A percentile compares a stretch with the other conserved stretches of the same genome.
These are phyloP conservation scores for Apophysomyces elegans DNA, from an alignment of 371 early-diverging fungal species.

Conservation along the genomic window DNA sequence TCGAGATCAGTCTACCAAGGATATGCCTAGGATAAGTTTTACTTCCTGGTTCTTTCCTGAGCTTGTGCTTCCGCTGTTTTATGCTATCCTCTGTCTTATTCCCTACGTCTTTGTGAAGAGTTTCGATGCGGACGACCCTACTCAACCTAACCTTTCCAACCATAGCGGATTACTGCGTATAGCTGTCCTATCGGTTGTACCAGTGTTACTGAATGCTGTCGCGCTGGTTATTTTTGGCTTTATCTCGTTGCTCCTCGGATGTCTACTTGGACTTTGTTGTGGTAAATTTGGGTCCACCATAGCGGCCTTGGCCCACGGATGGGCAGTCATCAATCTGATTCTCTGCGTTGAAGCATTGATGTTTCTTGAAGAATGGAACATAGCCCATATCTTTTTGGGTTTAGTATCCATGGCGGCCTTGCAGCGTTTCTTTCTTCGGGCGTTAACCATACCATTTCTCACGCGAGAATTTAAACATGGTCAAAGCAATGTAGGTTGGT, in stretches of 20 bases:
- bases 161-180: slow-evolving; percentile 57
- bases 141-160: slow-evolving; percentile 28
- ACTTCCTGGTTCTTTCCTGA: slow-evolving; percentile 74
- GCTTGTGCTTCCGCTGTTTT: slow-evolving; percentile 69
- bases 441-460: slow-evolving; percentile 68
- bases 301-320: slow-evolving; percentile 70
- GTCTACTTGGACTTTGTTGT: slow-evolving; percentile 59
- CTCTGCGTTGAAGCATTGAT: slow-evolving; percentile 65
- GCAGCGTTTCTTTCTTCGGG: slow-evolving; percentile 70
- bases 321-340: slow-evolving; percentile 66
- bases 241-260: slow-evolving; percentile 72
- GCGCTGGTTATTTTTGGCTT: slow-evolving; percentile 64
- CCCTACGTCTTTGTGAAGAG: slow-evolving; percentile 67
- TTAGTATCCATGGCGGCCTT: slow-evolving; percentile 64
- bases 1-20: background rate
- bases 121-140: slow-evolving; percentile 29
- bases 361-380: slow-evolving; percentile 69
- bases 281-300: slow-evolving; percentile 73
- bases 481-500: slow-evolving; percentile 83
- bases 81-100: slow-evolving; percentile 64
- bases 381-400: slow-evolving; percentile 67
- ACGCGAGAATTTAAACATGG: slow-evolving; percentile 79
- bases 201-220: slow-evolving; percentile 72
- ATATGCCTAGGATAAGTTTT: slow-evolving; percentile 51
- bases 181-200: slow-evolving; percentile 65